phyloP scores from a whole-genome alignment of 257 asterid species.

The Eucommia ulmoides region DNA sequence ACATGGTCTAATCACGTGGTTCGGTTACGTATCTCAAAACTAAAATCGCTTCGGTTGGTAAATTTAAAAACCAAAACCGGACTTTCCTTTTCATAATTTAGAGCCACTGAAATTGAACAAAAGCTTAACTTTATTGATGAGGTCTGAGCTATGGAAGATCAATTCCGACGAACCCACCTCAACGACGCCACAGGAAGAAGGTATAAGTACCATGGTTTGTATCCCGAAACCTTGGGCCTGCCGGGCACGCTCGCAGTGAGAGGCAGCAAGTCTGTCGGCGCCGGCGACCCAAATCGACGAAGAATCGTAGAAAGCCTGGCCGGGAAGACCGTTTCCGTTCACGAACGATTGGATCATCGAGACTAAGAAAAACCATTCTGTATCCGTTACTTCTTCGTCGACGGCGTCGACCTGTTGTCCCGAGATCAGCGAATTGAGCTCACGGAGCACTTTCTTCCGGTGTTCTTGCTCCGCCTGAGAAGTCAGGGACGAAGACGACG shows the following conservation, averaged over 20 bases:
- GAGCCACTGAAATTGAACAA: slow-evolving; percentile 47
- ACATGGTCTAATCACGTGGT: too few species aligned
- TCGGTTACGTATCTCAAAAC: too few species aligned
- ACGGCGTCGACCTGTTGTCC: slow-evolving; percentile 42
- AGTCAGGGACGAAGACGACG: slow-evolving; percentile 21
- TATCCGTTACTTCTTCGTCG: slow-evolving; percentile 82
- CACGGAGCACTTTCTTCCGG: slow-evolving; percentile 58
- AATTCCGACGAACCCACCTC: slow-evolving; percentile 79
- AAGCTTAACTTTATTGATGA: slow-evolving; percentile 58
- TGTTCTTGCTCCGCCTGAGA: slow-evolving; percentile 71
- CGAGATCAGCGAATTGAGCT: slow-evolving; percentile 58
- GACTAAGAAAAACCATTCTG: slow-evolving; percentile 77
- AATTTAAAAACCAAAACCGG: too few species aligned
- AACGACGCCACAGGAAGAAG: slow-evolving; percentile 66
- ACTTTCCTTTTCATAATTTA: slow-evolving; percentile 29
- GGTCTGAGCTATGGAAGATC: slow-evolving; percentile 58
- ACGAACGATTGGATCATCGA: too few species aligned
- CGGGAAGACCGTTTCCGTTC: slow-evolving; percentile 66
- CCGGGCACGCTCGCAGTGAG: slow-evolving; percentile 60
- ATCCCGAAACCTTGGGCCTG: slow-evolving; percentile 64
- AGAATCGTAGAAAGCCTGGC: slow-evolving; percentile 57
- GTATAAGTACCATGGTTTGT: slow-evolving; percentile 65
- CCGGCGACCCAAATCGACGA: slow-evolving; percentile 73
- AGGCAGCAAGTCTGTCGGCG: slow-evolving; percentile 27
- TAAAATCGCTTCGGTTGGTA: too few species aligned